Evolutionary conservation across 2,329 filamentous ascomycete genomes (phyloP).

Genomic region (Pseudogymnoascus sp.): DNA sequence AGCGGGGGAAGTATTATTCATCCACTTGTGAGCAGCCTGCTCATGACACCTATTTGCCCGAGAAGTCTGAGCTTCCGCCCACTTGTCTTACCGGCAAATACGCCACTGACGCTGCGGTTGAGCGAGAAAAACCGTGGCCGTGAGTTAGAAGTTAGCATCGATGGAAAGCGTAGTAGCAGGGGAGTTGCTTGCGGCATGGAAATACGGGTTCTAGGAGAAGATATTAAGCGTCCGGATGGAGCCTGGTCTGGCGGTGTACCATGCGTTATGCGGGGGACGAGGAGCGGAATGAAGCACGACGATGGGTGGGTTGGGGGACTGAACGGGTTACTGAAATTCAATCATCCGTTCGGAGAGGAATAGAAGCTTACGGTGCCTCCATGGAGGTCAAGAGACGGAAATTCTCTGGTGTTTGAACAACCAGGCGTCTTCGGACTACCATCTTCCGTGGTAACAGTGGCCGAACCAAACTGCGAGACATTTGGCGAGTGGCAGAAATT

Average conservation of each 20-base stretch:
- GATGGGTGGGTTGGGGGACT: slow-evolving; percentile 96
- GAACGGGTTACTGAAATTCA: slow-evolving; percentile 92
- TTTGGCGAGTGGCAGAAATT: neutral
- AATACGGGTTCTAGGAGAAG: slow-evolving; percentile 81
- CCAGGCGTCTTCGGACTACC: neutral
- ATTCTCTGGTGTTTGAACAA: neutral
- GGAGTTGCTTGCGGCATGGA: slow-evolving; percentile 71
- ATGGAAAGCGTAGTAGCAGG: slow-evolving; percentile 59
- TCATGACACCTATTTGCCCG: slow-evolving; percentile 91
- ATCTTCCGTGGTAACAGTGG: neutral
- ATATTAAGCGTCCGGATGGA: slow-evolving; percentile 46
- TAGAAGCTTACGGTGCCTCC: neutral
- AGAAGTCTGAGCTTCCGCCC: slow-evolving; percentile 88
- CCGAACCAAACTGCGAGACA: no score
- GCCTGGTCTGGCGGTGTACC: slow-evolving; percentile 74
- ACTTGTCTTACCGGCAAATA: slow-evolving; percentile 79
- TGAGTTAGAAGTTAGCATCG: slow-evolving; percentile 72
- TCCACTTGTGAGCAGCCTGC: slow-evolving; percentile 77
- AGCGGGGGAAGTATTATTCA: slow-evolving; percentile 91
- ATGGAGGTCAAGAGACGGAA: neutral
- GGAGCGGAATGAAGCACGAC: slow-evolving; percentile 52
- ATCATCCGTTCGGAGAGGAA: slow-evolving; percentile 82
- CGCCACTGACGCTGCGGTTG: slow-evolving; percentile 72
- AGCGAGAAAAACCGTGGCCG: slow-evolving; percentile 72
- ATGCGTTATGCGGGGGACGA: slow-evolving; percentile 67